Conservation (phyloP, 495 filamentous ascomycete species). For the Hypomontagnella submonticulosa region DNA sequence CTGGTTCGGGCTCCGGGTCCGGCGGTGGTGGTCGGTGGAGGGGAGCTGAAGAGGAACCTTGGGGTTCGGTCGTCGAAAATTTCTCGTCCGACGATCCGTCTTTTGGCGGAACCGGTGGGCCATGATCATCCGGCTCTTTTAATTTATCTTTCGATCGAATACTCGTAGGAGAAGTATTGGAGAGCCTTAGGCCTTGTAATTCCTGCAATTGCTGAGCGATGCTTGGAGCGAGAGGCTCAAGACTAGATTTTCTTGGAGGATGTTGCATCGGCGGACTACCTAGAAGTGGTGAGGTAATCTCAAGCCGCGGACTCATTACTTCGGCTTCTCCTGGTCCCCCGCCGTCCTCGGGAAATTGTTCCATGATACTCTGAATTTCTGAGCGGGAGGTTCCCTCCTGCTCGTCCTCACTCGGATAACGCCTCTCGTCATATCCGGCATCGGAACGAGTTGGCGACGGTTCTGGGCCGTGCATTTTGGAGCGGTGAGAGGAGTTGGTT, state of each 20-base stretch:
- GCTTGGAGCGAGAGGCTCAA: conserved; percentile 72
- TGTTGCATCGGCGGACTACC: conserved; percentile 69
- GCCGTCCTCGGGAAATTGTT: conserved; percentile 76
- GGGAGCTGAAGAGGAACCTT: conserved; percentile 62
- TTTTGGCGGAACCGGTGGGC: conserved; percentile 64
- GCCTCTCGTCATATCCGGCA: conserved; percentile 64
- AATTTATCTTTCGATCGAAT: conserved; percentile 52
- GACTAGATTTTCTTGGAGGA: conserved; percentile 84
- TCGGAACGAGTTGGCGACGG: conserved; percentile 69
- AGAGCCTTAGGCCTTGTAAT: conserved; percentile 57
- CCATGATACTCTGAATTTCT: conserved; percentile 97
- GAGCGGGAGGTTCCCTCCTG: conserved; percentile 76
- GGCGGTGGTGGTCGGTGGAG: conserved; percentile 80
- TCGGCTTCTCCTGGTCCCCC: conserved; percentile 75
- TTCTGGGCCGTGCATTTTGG: conserved; percentile 49
- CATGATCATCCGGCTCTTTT: conserved; percentile 54
- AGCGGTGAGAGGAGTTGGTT: conserved; percentile 56
- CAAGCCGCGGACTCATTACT: conserved; percentile 83
- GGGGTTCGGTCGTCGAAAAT: conserved; percentile 48
- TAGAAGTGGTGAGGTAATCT: conserved; percentile 75
- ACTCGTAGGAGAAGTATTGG: conserved; percentile 51
- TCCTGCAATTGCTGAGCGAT: conserved; percentile 59
- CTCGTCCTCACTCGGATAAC: conserved; percentile 63
- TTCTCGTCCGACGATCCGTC: conserved; percentile 56
- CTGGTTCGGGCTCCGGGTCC: conserved; percentile 87